Conservation (phyloP, 331 rosid genomes). For the Pyracantha coccinea region DNA sequence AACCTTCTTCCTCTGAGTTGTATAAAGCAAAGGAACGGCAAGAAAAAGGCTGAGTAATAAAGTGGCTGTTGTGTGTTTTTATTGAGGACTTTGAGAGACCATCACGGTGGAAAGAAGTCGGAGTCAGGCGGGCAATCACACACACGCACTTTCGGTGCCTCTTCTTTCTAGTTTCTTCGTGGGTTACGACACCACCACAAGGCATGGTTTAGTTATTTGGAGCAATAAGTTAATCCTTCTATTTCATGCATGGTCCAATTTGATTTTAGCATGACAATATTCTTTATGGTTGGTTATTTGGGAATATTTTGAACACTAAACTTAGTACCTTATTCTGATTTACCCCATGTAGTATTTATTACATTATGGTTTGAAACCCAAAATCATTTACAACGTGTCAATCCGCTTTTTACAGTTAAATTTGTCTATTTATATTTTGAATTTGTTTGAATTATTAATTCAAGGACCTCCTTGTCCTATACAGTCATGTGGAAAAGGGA, state of each 20-base stretch:
- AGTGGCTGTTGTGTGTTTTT: not conserved
- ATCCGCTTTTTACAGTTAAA: not conserved
- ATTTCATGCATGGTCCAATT: too few species aligned
- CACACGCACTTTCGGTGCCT: slow-evolving; percentile 15
- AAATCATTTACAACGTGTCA: not conserved
- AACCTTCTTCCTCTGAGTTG: not conserved
- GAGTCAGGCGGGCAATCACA: not conserved
- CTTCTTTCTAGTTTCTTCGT: not conserved
- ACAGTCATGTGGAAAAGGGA: not conserved
- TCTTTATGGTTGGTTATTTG: too few species aligned
- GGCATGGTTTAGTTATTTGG: not conserved
- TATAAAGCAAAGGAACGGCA: not conserved
- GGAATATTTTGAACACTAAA: too few species aligned
- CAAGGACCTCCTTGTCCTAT: not conserved
- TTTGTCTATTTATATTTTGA: too few species aligned
- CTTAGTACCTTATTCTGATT: too few species aligned
- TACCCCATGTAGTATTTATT: not conserved
- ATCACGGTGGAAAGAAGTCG: slow-evolving; percentile 11
- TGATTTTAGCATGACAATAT: too few species aligned
- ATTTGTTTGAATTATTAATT: not conserved
- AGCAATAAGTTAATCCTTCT: too few species aligned
- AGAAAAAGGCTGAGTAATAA: not conserved
- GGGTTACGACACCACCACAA: not conserved
- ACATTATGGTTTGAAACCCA: too few species aligned
- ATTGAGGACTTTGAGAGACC: not conserved